Percentiles rank a stretch among this genome's conserved stretches.
These are phyloP conservation scores for Fraxinus floribunda DNA, from an alignment of 305 asterid species.

Conservation along the genomic window DNA sequence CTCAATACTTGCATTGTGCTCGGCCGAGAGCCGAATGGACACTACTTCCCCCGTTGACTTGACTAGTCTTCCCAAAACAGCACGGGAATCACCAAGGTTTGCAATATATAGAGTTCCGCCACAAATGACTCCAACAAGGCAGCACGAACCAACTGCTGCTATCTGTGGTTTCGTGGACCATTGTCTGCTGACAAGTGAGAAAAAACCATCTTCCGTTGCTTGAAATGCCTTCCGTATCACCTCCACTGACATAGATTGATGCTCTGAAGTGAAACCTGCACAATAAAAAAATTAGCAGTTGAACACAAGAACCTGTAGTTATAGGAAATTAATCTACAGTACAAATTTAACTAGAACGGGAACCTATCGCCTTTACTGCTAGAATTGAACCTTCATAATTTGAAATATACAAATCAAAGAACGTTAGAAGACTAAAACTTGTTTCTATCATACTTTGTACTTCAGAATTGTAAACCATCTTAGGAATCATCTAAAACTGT, in stretches of 20 bases:
- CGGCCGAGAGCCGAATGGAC: conserved; percentile 44
- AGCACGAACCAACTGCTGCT: conserved; percentile 55
- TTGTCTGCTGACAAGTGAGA: conserved; percentile 39
- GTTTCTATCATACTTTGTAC: too few species aligned
- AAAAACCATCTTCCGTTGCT: conserved; percentile 54
- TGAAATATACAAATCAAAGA: too few species aligned
- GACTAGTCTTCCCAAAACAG: conserved; percentile 50
- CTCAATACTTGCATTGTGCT: conserved; percentile 49
- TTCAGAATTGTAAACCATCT: too few species aligned
- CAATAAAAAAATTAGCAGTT: neutral
- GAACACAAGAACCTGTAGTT: neutral
- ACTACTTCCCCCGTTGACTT: conserved; percentile 52
- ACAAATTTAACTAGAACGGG: too few species aligned
- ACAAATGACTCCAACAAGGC: conserved; percentile 52
- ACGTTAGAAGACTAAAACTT: too few species aligned
- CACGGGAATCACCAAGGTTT: conserved; percentile 51
- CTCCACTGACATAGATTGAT: conserved; percentile 43
- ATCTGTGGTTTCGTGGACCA: conserved; percentile 50
- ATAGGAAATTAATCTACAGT: neutral
- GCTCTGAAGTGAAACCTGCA: conserved; percentile 47
- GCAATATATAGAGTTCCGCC: conserved; percentile 44
- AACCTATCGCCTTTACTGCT: too few species aligned
- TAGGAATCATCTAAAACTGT: neutral
- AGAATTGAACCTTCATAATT: too few species aligned
- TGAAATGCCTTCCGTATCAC: conserved; percentile 49